Base-by-base conservation (phyloP, 2,329 filamentous ascomycete genomes). In the Pseudogymnoascus sp. region DNA sequence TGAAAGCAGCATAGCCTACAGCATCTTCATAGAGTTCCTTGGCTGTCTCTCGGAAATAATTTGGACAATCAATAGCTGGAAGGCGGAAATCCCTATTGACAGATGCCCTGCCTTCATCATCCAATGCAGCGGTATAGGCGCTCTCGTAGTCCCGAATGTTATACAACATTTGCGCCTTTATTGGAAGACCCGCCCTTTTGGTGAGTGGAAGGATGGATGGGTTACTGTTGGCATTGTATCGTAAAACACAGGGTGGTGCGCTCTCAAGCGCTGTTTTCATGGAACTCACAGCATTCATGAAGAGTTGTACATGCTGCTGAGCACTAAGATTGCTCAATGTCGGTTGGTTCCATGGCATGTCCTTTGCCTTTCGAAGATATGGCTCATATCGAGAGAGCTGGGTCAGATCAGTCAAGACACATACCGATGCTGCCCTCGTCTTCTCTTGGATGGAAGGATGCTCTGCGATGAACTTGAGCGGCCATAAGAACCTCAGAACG, bases 131-230 rank as follows among this genome's bases (percentile, higher is more conserved):
- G 50, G 16, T 36, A 18, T 56, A 56, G 28, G 50, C 50, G 28
- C 25, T 16, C n/a, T 56, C 50, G 8, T 56, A 56, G 28, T 56
- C 50, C 10, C 28, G 50, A 56, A 56, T 56, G 5, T 18, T 34
- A 12, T 56, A 21, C 3, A 12, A 36, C 36, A 56, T 7, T 8
- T 21, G 50, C 16, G 50, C 50, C 50, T 56, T 34, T 34, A 56
- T 56, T 34, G 50, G 50, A 56, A 56, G 28, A 36, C 50, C 50
- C n/a, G 28, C 50, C 16, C 50, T 56, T 56, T 56, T 56, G 28
- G 50, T 56, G 5, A 16, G 5, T 36, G 50, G 50, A n/a, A 56
- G 4, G 34, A 56, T 34, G 28, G 7, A 34, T 34, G 12, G n/a
- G 28, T 56, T 56, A 14, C 2, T 56, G 28, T 36, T 56, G 28